A percentile compares a stretch with the other conserved stretches of the same genome.
Evolutionary conservation across 495 filamentous ascomycete species (phyloP).

Genomic region (Glutinoglossum americanum): DNA sequence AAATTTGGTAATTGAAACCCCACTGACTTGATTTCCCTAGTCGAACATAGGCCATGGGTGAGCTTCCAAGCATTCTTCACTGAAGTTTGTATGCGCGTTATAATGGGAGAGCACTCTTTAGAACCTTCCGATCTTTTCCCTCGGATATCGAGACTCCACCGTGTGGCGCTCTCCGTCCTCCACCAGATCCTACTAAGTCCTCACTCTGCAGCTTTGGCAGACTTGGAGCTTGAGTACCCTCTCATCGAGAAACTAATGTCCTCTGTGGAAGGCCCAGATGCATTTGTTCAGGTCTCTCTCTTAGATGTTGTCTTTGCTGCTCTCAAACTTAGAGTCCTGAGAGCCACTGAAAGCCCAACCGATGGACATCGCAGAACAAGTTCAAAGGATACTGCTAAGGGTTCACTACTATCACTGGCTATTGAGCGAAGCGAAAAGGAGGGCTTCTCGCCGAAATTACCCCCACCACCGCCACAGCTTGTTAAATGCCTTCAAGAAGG

Average conservation of each 20-base stretch:
- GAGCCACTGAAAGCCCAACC: conserved; percentile 8
- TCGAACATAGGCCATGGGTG: conserved; percentile 25
- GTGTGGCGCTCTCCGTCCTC: conserved; percentile 45
- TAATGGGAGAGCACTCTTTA: conserved; percentile 21
- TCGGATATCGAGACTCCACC: conserved; percentile 37
- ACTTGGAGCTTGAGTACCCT: conserved; percentile 46
- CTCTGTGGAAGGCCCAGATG: conserved; percentile 37
- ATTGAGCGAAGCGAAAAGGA: conserved; percentile 25
- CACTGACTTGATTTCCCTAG: conserved; percentile 11
- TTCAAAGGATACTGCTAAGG: conserved; percentile 25
- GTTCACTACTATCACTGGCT: conserved; percentile 26
- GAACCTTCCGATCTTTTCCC: conserved; percentile 18
- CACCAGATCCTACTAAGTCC: conserved; percentile 57
- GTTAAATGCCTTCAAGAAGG: conserved; percentile 67
- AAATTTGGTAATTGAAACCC: not conserved
- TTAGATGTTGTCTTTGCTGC: conserved; percentile 54
- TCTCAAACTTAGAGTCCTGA: conserved; percentile 40
- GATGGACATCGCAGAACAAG: conserved; percentile 22
- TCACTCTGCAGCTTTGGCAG: conserved; percentile 33
- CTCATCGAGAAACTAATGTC: conserved; percentile 48
- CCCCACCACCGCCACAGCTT: conserved; percentile 43
- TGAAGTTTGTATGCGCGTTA: conserved; percentile 32
- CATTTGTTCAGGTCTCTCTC: conserved; percentile 48
- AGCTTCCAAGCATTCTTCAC: conserved; percentile 40
- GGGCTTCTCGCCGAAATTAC: conserved; percentile 16